A percentile compares a stretch with the other conserved stretches of the same genome.
Conservation (phyloP, 2,329 filamentous ascomycete species). For the Achaetomium macrosporum region DNA sequence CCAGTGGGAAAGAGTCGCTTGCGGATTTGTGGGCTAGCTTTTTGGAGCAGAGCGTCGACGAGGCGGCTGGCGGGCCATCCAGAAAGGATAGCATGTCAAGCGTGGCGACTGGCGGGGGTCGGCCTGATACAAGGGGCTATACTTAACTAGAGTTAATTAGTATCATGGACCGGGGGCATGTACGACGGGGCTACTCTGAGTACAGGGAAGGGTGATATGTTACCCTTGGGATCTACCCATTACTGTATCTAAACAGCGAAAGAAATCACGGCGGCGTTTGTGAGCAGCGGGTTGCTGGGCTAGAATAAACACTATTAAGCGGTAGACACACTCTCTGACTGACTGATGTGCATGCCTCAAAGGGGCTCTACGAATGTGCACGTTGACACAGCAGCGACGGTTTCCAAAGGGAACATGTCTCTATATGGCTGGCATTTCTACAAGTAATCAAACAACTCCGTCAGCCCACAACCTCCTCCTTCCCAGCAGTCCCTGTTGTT, state of each 20-base stretch:
- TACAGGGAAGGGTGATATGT: not conserved
- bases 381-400: not conserved
- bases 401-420: not conserved
- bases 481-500: conserved; percentile 3
- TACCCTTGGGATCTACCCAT: not conserved
- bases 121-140: conserved; percentile 1
- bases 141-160: not conserved
- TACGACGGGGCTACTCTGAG: not conserved
- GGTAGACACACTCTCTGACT: not conserved
- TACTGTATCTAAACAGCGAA: not conserved
- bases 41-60: conserved; percentile 65
- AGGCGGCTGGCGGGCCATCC: conserved; percentile 32
- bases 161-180: not conserved
- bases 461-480: conserved; percentile 13
- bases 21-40: conserved; percentile 95
- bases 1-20: conserved; percentile 63
- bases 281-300: not conserved
- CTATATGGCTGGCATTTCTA: not conserved
- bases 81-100: conserved; percentile 51
- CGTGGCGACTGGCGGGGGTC: conserved; percentile 35
- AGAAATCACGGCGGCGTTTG: not conserved
- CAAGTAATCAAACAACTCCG: not conserved
- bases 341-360: too few relatives aligned
- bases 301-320: not conserved
- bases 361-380: not conserved